Evolutionary conservation across 441 rosid species (phyloP), one percentile per base, ranked within the genome.

Genomic region (Breynia disticha): DNA sequence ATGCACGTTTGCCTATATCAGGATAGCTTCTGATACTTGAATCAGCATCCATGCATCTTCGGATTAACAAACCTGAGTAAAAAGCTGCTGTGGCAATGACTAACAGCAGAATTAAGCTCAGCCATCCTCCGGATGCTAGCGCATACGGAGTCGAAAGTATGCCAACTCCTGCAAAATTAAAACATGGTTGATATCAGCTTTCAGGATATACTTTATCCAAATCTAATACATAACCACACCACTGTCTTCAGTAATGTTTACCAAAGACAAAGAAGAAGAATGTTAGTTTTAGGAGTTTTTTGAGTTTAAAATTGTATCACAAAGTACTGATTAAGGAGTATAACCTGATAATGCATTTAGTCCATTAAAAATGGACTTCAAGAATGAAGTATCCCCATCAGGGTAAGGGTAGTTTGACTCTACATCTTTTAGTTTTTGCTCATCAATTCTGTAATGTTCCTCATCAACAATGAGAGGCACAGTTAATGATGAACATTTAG

Each of bases 81-180:
- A 85, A 87, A 6, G 90, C 65, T 46, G 83, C 71, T 20, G 59
- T 48, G 35, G 95, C 88, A 11, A 85, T 67, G 19, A 67, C 48
- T 46, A 87, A 77, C 37, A 90, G 81, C 4, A 85, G 67, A 19
- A 67, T 38, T 64, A 87, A 71, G 74, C 95, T 81, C 66, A 80
- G 43, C 98, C 98, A 90, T 60, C 98, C 98, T 64, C 96, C 98
- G 0, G 93, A 70, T 52, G 96, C 80, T 16, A 90, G 62, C 12
- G 96, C 98, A 59, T 83, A 83, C 11, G 96, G 87, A 24, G 78
- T 79, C 5, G 98, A 87, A 55, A 90, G 74, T 63, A 90, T 80
- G 42, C 97, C 97, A 42, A 90, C 86, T 64, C 96, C 98, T 87
- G 80, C 46, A 56, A 51, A 58, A 18, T 17, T 38, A 59, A n/a